Base-by-base conservation (phyloP, 2,329 filamentous ascomycete species). In the Alternaria solani region DNA sequence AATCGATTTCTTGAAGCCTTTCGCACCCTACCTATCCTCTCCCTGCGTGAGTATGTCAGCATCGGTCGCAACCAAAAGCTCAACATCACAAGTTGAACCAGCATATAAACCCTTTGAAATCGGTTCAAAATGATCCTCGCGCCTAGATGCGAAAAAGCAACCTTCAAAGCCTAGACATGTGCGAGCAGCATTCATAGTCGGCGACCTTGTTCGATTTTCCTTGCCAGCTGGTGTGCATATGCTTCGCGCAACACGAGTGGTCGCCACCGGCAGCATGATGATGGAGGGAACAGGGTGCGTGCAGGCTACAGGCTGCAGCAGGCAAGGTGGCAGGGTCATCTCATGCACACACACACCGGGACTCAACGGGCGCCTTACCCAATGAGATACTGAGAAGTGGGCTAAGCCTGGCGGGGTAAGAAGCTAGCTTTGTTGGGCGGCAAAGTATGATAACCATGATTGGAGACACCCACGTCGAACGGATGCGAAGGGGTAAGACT, bases 371-470 rank as follows among this genome's bases (percentile, higher is more conserved):
- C 36, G 28, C 49, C 9, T 41, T 32, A 52, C 49, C 49, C 49
- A 42, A 52, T 42, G 34, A 52, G 49, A 26, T 9, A 20, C 12
- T 7, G 28, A 51, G 14, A 16, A 41, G 2, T 12, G 48, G 26
- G 18, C 52, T 47, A 55, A 39, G 20, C 43, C 52, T 20, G 16
- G 43, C 30, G 53, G 12, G 44, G 43, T 55, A 48, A 48, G 23
- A 23, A 42, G 26, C 53, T 55, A 55, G 53, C 53, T 30, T 55
- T 47, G 20, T 48, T 41, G 34, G 23, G 53, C n/a, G 32, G 5
- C 9, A 42, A 42, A 26, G 12, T 23, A 12, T 51, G 32, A 28
- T 16, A 7, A 18, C 34, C 23, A 6, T 23, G 34, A 16, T 38
- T 36, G 34, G 14, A 51, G 16, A 4, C 11, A 6, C 4, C n/a